Percentiles rank a stretch among this genome's conserved stretches.
Evolutionary conservation across 2,329 filamentous ascomycete genomes (phyloP).

Genomic region (Sordariomycetes sp.): DNA sequence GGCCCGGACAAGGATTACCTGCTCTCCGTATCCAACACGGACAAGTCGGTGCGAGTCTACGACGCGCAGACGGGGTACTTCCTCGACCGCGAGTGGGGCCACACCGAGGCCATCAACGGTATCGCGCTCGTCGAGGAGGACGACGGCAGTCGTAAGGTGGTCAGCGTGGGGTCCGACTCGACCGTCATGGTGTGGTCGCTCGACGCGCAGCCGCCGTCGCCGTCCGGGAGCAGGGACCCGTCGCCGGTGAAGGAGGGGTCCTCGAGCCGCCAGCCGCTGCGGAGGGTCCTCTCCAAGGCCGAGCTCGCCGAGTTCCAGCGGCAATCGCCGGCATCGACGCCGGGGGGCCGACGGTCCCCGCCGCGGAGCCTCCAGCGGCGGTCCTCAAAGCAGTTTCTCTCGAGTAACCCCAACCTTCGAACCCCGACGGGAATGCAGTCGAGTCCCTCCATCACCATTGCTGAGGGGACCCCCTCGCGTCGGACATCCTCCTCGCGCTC

Average conservation of each 20-base stretch:
- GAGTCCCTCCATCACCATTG: conserved; percentile 25
- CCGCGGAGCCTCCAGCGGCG: conserved; percentile 39
- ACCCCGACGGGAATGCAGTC: conserved; percentile 24
- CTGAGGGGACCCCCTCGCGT: conserved; percentile 33
- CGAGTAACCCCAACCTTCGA: conserved; percentile 10
- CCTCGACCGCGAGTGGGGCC: conserved; percentile 82
- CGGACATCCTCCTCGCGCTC: conserved; percentile 29
- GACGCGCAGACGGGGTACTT: conserved; percentile 65
- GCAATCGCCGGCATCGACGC: conserved; percentile 21
- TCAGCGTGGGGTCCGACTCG: conserved; percentile 68
- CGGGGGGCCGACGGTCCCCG: conserved; percentile 37
- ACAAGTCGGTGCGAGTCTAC: conserved; percentile 90
- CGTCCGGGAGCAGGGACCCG: conserved; percentile 32
- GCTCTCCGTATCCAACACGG: conserved; percentile 81
- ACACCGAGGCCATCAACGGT: conserved; percentile 86
- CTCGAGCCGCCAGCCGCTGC: conserved; percentile 56
- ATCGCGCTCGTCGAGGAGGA: conserved; percentile 56
- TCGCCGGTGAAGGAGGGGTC: conserved; percentile 39
- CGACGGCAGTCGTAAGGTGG: conserved; percentile 41
- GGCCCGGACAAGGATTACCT: conserved; percentile 49
- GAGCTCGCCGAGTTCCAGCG: conserved; percentile 72
- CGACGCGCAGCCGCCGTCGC: conserved; percentile 25
- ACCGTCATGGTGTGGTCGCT: conserved; percentile 71
- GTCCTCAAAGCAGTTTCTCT: conserved; percentile 26
- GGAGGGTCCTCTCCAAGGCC: conserved; percentile 74